Evolutionary conservation across 2,329 filamentous ascomycete species (phyloP), one percentile per base, ranked within the genome.

Genomic region (Neofusicoccum kwambonambiense): DNA sequence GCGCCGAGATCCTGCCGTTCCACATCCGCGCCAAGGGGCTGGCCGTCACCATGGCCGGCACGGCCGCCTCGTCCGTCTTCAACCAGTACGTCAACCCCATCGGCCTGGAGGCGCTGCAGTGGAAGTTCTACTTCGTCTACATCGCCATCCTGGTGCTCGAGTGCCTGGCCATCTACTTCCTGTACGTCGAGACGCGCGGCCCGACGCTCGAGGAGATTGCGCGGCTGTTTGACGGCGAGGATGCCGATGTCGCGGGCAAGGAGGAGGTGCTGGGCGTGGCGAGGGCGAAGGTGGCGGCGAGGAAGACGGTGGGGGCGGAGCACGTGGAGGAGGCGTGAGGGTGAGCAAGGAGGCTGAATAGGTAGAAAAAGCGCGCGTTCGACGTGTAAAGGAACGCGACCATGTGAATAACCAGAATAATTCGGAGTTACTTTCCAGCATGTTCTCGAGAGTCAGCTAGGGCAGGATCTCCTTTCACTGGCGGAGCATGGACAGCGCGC

Each of bases 1-100:
- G 80, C 0, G 80, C 82, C 15, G 81, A 83, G 67, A 80, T 78
- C 68, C 72, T 83, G 12, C 75, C 77, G 4, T 82, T 81, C 65
- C 78, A 81, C 64, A 79, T 74, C 0, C 75, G 81, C 17, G 81
- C 81, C 2, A 83, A 83, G 67, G 71, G 71, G 6, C 72, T 73
- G 67, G 71, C 70, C 7, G 76, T 82, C 67, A 80, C 80, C 68
- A 80, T 81, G 56, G 76, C 82, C 64, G 78, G 76, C 69, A 78
- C 80, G 52, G 81, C 81, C 56, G 72, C 81, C 64, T 77, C 78
- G 5, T 72, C 73, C 22, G 79, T 81, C 66, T 79, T 80, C 68
- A 81, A 81, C 65, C 80, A 78, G 1, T 82, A 80, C 67, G 80
- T 80, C 0, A 79, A 70, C 68, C 78, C 78, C 3, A 77, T 78